Evolutionary conservation across 108 stramenopile species (phyloP), one percentile per base, ranked within the genome.

Genomic region (Stephanodiscus triporus): DNA sequence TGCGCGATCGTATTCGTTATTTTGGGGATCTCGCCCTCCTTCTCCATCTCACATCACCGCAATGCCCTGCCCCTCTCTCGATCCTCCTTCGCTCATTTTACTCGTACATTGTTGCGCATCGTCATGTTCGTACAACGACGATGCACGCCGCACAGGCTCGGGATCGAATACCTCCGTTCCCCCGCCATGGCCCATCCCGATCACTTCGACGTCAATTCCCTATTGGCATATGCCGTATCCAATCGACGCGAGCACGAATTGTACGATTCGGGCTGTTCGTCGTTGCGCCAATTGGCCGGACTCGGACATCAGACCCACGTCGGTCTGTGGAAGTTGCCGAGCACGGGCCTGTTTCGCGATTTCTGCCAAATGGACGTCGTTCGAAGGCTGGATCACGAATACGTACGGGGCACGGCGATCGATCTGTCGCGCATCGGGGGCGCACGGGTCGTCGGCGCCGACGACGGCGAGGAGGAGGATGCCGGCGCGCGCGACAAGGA

Each of bases 131-230:
- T n/a, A n/a, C n/a, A n/a, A n/a, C n/a, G n/a, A n/a, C n/a, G n/a
- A n/a, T n/a, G n/a, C n/a, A n/a, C n/a, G n/a, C n/a, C n/a, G n/a
- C 47, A 16, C 62, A 72, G 70, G 8, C 71, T 92, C 20, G 68
- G 73, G 4, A 92, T 92, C 69, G 26, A 74, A 45, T 75, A 64
- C 57, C 77, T 92, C 17, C 83, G 91, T 4, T 89, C 91, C 6
- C 89, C 91, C 7, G 81, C 83, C 14, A 49, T 87, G 63, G 91
- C 91, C 14, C 91, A 92, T 71, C 87, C 88, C 6, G 75, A 88
- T 66, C 34, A 81, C 24, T 92, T 88, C 67, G 87, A 88, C 56
- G 26, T 30, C 17, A 80, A 77, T 53, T 63, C 87, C 2, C 70
- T 92, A 22, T 59, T 88, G 27, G 80, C 84, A 2, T 92, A 85